A percentile compares a stretch with the other conserved stretches of the same genome.
Conservation (phyloP, 2,329 filamentous ascomycete species). For the Fusarium napiforme region DNA sequence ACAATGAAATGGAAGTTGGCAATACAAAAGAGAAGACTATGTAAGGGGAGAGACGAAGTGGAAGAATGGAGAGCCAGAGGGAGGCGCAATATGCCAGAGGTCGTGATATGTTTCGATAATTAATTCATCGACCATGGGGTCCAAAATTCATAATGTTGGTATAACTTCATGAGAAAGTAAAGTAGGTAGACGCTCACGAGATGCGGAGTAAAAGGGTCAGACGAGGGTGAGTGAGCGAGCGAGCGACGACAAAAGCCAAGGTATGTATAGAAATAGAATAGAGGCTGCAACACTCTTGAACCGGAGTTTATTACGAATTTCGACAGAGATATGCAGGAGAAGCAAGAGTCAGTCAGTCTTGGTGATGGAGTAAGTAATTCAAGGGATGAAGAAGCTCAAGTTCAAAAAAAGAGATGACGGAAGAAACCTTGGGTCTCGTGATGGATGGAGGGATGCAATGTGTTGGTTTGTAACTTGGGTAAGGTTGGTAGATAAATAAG, state of each 20-base stretch:
- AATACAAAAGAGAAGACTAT: background rate
- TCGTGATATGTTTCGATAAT: background rate
- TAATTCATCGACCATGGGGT: background rate
- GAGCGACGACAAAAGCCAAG: background rate
- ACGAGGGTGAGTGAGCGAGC: background rate
- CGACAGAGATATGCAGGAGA: background rate
- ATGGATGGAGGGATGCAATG: background rate
- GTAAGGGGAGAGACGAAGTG: background rate
- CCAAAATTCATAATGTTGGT: background rate
- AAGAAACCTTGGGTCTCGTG: constrained; percentile 7
- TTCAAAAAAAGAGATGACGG: background rate
- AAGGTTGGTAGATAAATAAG: background rate
- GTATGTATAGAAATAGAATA: background rate
- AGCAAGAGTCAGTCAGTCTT: background rate
- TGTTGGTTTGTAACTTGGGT: background rate
- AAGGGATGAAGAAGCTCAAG: background rate
- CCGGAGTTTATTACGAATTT: constrained; percentile 11
- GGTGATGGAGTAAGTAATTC: background rate
- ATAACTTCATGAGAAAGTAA: constrained; percentile 7
- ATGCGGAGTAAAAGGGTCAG: constrained; percentile 14
- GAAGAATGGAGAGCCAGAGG: background rate
- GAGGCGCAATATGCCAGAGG: background rate
- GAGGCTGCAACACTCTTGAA: background rate
- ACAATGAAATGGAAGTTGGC: background rate
- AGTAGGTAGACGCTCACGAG: background rate